Evolutionary conservation across 495 filamentous ascomycete species (phyloP).

Genomic region (Tuber borchii): DNA sequence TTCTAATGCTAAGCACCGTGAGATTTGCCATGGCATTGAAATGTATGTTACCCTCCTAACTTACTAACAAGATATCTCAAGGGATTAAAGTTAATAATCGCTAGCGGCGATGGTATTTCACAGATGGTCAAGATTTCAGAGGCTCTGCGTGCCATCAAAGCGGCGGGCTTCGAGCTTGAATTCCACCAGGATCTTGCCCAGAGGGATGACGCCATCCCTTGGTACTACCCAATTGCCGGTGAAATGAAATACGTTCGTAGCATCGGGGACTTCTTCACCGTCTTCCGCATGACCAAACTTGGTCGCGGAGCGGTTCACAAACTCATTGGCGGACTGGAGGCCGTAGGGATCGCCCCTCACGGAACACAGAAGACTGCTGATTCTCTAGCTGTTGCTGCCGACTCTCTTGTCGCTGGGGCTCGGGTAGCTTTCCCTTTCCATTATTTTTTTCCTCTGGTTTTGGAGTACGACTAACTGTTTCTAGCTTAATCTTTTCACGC

Average conservation of each 20-base stretch:
- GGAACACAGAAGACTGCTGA: constrained; percentile 96
- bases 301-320: constrained; percentile 70
- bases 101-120: constrained; percentile 84
- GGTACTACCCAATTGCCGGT: constrained; percentile 82
- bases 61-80: background rate
- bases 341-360: constrained; percentile 62
- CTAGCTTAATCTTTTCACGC: constrained; percentile 81
- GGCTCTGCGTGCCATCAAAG: constrained; percentile 75
- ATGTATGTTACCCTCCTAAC: constrained; percentile 43
- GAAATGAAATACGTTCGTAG: constrained; percentile 74
- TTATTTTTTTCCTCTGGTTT: background rate
- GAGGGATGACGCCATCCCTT: constrained; percentile 68
- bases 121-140: constrained; percentile 95
- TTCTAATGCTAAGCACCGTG: constrained; percentile 74
- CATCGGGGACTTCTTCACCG: constrained; percentile 72
- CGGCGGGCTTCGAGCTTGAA: constrained; percentile 78
- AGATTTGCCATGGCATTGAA: constrained; percentile 91
- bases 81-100: background rate
- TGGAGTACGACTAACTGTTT: background rate
- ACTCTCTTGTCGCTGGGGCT: constrained; percentile 82
- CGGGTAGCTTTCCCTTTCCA: constrained; percentile 44
- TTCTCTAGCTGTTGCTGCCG: constrained; percentile 72
- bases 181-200: constrained; percentile 87
- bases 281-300: constrained; percentile 83
- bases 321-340: constrained; percentile 74